Evolutionary conservation across 2,329 filamentous ascomycete genomes (phyloP).

Genomic region (Penicillium sp.): DNA sequence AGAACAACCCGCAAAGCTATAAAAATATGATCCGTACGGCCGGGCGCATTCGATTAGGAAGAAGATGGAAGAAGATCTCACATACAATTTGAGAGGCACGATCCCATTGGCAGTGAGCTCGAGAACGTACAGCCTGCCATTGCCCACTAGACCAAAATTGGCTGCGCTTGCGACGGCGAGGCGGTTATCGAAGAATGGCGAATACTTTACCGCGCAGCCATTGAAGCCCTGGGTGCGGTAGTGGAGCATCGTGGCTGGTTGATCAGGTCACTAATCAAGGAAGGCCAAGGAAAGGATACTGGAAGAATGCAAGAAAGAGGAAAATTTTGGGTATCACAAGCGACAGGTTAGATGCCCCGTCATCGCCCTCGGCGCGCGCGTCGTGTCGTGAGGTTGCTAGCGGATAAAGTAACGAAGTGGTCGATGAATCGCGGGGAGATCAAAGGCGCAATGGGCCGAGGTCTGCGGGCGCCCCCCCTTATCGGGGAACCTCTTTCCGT

Average conservation of each 20-base stretch:
- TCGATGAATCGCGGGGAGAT: conserved; percentile 30
- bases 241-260: conserved; percentile 71
- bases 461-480: conserved; percentile 16
- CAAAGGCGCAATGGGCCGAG: conserved; percentile 24
- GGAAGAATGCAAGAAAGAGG: not conserved
- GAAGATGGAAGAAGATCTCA: not conserved
- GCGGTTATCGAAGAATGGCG: conserved; percentile 93
- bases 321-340: conserved; percentile 13
- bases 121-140: conserved; percentile 84
- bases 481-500: conserved; percentile 3
- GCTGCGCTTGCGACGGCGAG: conserved; percentile 87
- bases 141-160: conserved; percentile 96
- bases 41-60: not conserved
- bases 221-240: conserved; percentile 93
- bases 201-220: conserved; percentile 97
- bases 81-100: conserved; percentile 76
- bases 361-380: conserved; percentile 6
- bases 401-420: conserved; percentile 12
- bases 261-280: conserved; percentile 11
- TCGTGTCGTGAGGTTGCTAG: conserved; percentile 11
- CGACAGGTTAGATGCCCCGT: not conserved
- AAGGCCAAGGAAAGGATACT: not conserved
- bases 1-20: not conserved
- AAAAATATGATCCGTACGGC: too few relatives aligned
- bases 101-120: conserved; percentile 82